Base-by-base conservation (phyloP, 805 yeast species). In the Wickerhamomyces pijperi region DNA sequence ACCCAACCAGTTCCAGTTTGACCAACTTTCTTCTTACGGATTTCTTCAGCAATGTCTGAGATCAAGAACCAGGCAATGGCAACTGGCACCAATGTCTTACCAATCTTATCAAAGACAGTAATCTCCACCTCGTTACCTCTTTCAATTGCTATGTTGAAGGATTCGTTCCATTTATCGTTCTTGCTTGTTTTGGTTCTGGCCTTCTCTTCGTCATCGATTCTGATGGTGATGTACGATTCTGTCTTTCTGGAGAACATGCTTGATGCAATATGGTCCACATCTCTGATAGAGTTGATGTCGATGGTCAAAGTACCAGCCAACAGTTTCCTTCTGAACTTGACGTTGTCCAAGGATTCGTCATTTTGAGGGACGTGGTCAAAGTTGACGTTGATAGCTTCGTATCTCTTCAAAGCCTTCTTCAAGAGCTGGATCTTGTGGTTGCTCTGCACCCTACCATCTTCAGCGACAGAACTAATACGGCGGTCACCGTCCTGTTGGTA, bases 401-500 rank as follows among this genome's bases (percentile, higher is more conserved):
- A 92, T 48, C 90, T 77, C 53, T 82, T 88, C 53, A 87, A 68
- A 1, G 96, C 74, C 55, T 82, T 84, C 44, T 78, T 82, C 60
- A 92, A 71, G 42, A 92, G 67, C 47, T 80, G 88, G 46, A 92
- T 82, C 50, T 92, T 78, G 53, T 84, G 84, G 47, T 80, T 84
- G 41, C 90, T 78, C 57, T 92, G 97, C 37, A 75, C 63, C 33
- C 81, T 73, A 34, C 95, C 95, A 40, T 82, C 85, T 54, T 84
- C 87, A 3, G 97, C 97, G 32, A 88, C 95, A 19, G 80, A 78
- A 45, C 83, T 79, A 42, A 83, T 76, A 39, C 82, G 75, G 47
- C 82, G 76, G 60, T 92, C 98, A 41, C 97, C 96, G 53, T 92
- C 97, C 59, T 82, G 71, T 53, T 80, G 80, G 56, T 92, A 92